Percentiles rank a stretch among this genome's conserved stretches.
Evolutionary conservation across 2,329 filamentous ascomycete genomes (phyloP).

Genomic region (Colletotrichum orchidophilum): DNA sequence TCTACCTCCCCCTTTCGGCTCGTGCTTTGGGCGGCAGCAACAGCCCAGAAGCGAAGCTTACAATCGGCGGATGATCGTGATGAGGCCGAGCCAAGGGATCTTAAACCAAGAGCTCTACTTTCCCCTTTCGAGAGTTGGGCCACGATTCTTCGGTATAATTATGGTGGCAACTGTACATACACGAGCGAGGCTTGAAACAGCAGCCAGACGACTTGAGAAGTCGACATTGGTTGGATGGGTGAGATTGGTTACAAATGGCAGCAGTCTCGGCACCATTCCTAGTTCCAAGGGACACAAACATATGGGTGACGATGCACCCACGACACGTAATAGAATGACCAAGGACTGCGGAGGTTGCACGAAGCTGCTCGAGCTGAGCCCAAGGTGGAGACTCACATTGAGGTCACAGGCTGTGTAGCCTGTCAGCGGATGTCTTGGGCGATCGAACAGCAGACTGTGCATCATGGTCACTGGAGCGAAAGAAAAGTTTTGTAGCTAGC

Average conservation of each 20-base stretch:
- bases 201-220: background rate
- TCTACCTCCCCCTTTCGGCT: background rate
- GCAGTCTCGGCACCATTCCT: slow-evolving; percentile 1
- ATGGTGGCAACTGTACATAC: slow-evolving; percentile 25
- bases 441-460: background rate
- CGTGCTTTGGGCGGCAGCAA: background rate
- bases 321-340: background rate
- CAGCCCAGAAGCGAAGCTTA: background rate
- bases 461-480: background rate
- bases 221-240: background rate
- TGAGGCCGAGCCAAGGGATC: background rate
- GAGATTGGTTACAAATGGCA: slow-evolving; percentile 18
- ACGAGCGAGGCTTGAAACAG: background rate
- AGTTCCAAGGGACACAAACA: background rate
- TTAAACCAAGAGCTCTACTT: background rate
- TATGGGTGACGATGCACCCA: slow-evolving; percentile 1
- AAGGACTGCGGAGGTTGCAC: background rate
- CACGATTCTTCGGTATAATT: slow-evolving; percentile 6
- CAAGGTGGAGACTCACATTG: background rate
- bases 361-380: slow-evolving; percentile 6
- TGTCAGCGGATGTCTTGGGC: background rate
- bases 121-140: background rate
- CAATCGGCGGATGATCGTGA: background rate
- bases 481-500: background rate
- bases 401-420: slow-evolving; percentile 8